Base-by-base conservation (phyloP, 106 monocot species). In the Chionographis japonica region DNA sequence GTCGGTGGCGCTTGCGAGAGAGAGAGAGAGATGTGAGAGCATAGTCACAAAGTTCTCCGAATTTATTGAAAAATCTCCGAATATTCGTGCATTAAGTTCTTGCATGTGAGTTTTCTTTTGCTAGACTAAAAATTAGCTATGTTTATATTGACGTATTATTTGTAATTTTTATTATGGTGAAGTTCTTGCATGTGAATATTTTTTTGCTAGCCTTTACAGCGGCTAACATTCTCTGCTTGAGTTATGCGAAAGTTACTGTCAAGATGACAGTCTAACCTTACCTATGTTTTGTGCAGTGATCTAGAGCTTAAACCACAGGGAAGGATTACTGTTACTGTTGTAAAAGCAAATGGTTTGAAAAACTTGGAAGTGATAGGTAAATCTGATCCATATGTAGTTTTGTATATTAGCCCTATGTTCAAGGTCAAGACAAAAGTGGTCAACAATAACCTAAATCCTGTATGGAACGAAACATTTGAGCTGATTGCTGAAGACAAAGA, bases 291-390 rank as follows among this genome's bases (percentile, higher is more conserved):
- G 14, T 82, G 65, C 85, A 99, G 98, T 81, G 98, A 90, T 3
- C 77, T 99, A 69, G 98, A 99, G 80, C 87, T 99, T 61, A 99
- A 90, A 66, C 98, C 98, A 27, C 90, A 90, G 77, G 98, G 98
- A 62, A 78, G 36, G 66, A 56, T 99, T 64, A 53, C 71, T 38
- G 70, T 99, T 39, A 84, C 78, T 14, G 76, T 93, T 35, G 43
- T 90, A 16, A 93, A 87, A 78, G 98, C 93, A 81, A 88, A 42
- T 60, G 68, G 69, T 27, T 77, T 99, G 74, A 90, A 85, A 55
- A 99, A 99, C 60, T 79, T 77, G 93, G 98, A 99, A 73, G 18
- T 90, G 60, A 79, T 99, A 71, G 98, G 98, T 54, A 93, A 99
- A 93, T 99, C 98, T 68, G 98, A 99, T 90, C 98, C 98, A 27